phyloP scores from a whole-genome alignment of 2,329 filamentous ascomycete species.

The Tolypocladium paradoxum region DNA sequence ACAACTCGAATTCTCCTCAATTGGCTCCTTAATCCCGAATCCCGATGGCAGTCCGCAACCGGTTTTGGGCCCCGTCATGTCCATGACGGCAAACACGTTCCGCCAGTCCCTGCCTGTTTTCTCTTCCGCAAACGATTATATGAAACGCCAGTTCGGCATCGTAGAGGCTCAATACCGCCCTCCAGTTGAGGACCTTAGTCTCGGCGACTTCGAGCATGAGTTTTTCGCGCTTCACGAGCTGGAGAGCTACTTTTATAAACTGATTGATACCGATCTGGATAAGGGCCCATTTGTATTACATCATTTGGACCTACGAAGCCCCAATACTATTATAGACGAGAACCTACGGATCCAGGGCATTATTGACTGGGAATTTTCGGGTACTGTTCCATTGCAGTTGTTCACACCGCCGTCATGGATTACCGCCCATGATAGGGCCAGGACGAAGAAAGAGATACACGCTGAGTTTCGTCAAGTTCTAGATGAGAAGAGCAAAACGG shows the following conservation, averaged over 20 bases:
- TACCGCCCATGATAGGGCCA: constrained; percentile 5
- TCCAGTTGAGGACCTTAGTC: constrained; percentile 3
- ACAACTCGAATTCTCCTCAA: constrained; percentile 10
- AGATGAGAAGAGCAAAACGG: constrained; percentile 3
- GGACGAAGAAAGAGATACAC: constrained; percentile 3
- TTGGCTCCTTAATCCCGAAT: constrained; percentile 15
- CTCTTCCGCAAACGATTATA: not conserved
- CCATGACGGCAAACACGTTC: constrained; percentile 6
- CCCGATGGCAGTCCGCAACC: constrained; percentile 4
- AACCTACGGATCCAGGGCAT: constrained; percentile 11
- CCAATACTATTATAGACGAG: constrained; percentile 15
- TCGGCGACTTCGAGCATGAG: constrained; percentile 5
- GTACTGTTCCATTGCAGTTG: constrained; percentile 6
- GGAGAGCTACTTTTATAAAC: constrained; percentile 6
- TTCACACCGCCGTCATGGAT: constrained; percentile 11
- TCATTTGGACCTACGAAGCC: constrained; percentile 11
- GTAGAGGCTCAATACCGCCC: not conserved
- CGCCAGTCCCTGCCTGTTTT: not conserved
- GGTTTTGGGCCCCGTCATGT: constrained; percentile 10
- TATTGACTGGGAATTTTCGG: constrained; percentile 17
- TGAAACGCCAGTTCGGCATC: not conserved
- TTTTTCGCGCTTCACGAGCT: constrained; percentile 8
- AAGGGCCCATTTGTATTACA: constrained; percentile 10
- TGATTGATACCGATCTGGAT: constrained; percentile 5
- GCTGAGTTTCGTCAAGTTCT: constrained; percentile 6